Conservation (phyloP, 164 flowering plant species). For the Santalum album region DNA sequence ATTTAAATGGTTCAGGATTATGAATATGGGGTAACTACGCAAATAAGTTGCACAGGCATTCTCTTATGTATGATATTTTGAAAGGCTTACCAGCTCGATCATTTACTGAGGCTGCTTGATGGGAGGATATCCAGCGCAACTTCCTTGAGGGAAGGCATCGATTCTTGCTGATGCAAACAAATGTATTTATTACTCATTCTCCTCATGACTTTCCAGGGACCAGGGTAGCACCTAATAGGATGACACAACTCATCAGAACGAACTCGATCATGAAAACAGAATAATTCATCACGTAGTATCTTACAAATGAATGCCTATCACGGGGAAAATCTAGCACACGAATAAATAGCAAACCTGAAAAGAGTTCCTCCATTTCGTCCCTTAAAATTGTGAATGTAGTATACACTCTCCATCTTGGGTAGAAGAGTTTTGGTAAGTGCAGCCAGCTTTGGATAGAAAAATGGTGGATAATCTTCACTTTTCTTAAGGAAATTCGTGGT, state of each 20-base stretch:
- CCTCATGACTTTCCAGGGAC: slow-evolving; percentile 82
- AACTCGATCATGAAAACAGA: neutral
- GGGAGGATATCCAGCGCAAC: slow-evolving; percentile 83
- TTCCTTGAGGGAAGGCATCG: slow-evolving; percentile 87
- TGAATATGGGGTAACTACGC: too few species aligned
- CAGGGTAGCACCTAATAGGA: slow-evolving; percentile 67
- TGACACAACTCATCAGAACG: neutral
- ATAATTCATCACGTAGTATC: neutral
- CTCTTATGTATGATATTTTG: too few species aligned
- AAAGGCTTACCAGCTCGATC: too few species aligned
- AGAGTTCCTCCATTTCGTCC: slow-evolving; percentile 81
- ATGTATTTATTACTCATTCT: slow-evolving; percentile 35
- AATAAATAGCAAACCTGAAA: slow-evolving; percentile 53
- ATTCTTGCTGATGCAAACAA: slow-evolving; percentile 70
- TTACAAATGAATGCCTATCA: neutral
- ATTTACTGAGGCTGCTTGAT: slow-evolving; percentile 29
- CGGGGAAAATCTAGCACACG: too few species aligned
- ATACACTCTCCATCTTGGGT: slow-evolving; percentile 79
- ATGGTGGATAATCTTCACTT: slow-evolving; percentile 75
- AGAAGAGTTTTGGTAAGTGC: slow-evolving; percentile 66
- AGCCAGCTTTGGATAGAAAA: slow-evolving; percentile 94
- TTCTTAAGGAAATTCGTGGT: slow-evolving; percentile 22
- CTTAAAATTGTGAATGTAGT: slow-evolving; percentile 93
- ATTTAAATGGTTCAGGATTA: too few species aligned
- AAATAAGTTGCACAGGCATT: too few species aligned